Conservation (phyloP, 2,329 filamentous ascomycete species). For the Fusarium graminum region DNA sequence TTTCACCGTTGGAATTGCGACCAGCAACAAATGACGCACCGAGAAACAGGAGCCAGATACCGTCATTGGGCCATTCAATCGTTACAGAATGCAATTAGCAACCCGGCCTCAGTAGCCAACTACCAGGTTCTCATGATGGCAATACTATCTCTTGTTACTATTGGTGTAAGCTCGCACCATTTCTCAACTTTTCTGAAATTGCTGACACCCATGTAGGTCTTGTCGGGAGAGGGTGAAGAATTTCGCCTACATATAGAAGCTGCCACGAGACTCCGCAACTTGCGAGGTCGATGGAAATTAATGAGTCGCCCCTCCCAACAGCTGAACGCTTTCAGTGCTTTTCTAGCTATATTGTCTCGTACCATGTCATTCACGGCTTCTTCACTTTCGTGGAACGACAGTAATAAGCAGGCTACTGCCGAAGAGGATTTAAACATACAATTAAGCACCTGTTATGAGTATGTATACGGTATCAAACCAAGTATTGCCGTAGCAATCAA, state of each 20-base stretch:
- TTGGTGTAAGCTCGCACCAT: background rate
- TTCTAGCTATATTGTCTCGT: constrained; percentile 1
- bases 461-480: constrained; percentile 1
- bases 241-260: constrained; percentile 9
- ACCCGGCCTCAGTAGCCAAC: background rate
- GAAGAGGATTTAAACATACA: background rate
- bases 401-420: background rate
- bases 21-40: background rate
- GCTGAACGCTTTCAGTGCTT: constrained; percentile 3
- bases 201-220: background rate
- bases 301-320: constrained; percentile 3
- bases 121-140: constrained; percentile 7
- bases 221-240: constrained; percentile 6
- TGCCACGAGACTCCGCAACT: constrained; percentile 1
- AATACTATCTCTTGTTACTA: constrained; percentile 6
- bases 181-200: background rate
- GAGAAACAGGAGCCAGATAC: constrained; percentile 6
- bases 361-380: background rate
- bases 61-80: constrained; percentile 1
- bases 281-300: constrained; percentile 1
- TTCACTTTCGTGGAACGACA: background rate
- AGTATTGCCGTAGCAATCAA: background rate
- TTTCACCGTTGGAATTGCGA: constrained; percentile 9
- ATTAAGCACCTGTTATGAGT: background rate
- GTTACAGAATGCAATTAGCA: background rate